Percentiles rank a stretch among this genome's conserved stretches.
Evolutionary conservation across 768 basidiomycete genomes (phyloP).

Genomic region (Gautieria morchelliformis): DNA sequence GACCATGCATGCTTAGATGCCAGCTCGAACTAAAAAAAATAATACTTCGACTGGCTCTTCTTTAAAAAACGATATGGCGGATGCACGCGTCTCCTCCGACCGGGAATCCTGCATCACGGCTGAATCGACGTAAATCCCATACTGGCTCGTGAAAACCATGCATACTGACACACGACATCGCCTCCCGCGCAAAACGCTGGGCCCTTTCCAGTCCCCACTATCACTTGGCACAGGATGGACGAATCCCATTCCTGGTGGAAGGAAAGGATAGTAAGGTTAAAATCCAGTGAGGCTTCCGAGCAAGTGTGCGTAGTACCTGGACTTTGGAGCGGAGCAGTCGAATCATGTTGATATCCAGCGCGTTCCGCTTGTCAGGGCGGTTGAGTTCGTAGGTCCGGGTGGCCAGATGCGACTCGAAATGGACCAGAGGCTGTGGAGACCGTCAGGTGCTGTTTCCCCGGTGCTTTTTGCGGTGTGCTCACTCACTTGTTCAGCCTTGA

Average conservation of each 20-base stretch:
- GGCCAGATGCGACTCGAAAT: slow-evolving; percentile 58
- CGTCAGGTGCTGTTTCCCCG: slow-evolving; percentile 8
- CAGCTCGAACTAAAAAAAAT: slow-evolving; percentile 14
- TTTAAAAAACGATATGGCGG: slow-evolving; percentile 83
- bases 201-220: slow-evolving; percentile 63
- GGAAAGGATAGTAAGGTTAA: background rate
- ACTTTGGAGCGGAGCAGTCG: slow-evolving; percentile 59
- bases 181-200: slow-evolving; percentile 91
- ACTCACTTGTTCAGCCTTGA: background rate
- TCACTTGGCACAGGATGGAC: slow-evolving; percentile 58
- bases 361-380: slow-evolving; percentile 71
- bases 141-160: background rate
- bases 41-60: slow-evolving; percentile 56
- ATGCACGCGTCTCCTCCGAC: slow-evolving; percentile 39
- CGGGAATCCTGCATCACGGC: slow-evolving; percentile 48
- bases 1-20: slow-evolving; percentile 3
- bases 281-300: background rate
- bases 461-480: background rate
- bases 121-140: slow-evolving; percentile 17
- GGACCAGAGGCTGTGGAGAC: slow-evolving; percentile 34
- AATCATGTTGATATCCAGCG: slow-evolving; percentile 75
- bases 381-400: slow-evolving; percentile 72
- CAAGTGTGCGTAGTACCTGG: slow-evolving; percentile 45
- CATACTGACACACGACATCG: slow-evolving; percentile 73
- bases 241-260: slow-evolving; percentile 57